A percentile compares a stretch with the other conserved stretches of the same genome.
Evolutionary conservation across 2,329 filamentous ascomycete genomes (phyloP).

Genomic region (Penicillium sclerotiorum): DNA sequence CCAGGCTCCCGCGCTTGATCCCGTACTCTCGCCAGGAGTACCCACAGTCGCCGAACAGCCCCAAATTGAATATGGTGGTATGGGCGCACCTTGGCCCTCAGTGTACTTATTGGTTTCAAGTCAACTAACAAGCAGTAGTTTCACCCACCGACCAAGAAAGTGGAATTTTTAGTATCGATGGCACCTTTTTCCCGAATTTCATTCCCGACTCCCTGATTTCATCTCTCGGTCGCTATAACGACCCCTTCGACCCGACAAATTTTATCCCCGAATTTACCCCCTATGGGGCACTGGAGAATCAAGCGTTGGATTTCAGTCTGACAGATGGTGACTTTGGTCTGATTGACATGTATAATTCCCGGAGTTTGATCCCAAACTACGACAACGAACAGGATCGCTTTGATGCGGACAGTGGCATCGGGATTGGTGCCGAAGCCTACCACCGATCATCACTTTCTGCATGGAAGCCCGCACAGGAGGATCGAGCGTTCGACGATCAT

Average conservation of each 20-base stretch:
- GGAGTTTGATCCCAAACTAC: conserved; percentile 15
- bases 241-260: conserved; percentile 24
- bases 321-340: conserved; percentile 33
- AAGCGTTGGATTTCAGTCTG: conserved; percentile 28
- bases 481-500: conserved; percentile 30
- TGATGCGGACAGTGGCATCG: conserved; percentile 30
- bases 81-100: neutral
- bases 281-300: conserved; percentile 24
- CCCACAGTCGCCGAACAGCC: conserved; percentile 12
- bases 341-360: conserved; percentile 31
- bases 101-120: too few relatives aligned
- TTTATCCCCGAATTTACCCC: conserved; percentile 26
- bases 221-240: conserved; percentile 26
- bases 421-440: conserved; percentile 32
- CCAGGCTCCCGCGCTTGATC: conserved; percentile 8
- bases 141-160: conserved; percentile 32
- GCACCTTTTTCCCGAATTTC: conserved; percentile 33
- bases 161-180: conserved; percentile 32
- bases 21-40: conserved; percentile 15
- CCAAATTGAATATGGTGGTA: conserved; percentile 20
- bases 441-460: conserved; percentile 31
- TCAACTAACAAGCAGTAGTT: conserved; percentile 11
- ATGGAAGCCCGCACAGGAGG: conserved; percentile 30
- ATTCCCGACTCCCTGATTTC: conserved; percentile 32
- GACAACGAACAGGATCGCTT: conserved; percentile 15